Conservation (phyloP, 2,329 filamentous ascomycete species). For the Sodiomyces alkalinus region DNA sequence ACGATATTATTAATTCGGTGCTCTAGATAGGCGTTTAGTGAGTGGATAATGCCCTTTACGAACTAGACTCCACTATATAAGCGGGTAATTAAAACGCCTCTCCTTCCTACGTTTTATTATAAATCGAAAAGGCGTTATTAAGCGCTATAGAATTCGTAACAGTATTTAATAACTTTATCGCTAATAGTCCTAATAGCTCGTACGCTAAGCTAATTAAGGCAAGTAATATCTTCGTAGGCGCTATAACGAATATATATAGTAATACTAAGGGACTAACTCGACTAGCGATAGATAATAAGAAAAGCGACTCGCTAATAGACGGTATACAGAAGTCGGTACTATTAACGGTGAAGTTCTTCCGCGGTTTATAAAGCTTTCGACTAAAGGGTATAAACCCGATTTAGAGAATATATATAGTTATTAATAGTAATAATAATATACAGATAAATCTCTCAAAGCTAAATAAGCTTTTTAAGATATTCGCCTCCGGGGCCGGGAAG, state of each 20-base stretch:
- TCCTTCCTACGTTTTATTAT: conserved; percentile 84
- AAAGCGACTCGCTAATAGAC: conserved; percentile 70
- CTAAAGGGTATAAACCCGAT: conserved; percentile 79
- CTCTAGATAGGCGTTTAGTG: conserved; percentile 83
- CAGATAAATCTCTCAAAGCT: conserved; percentile 87
- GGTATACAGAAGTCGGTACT: conserved; percentile 73
- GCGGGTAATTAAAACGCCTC: conserved; percentile 97
- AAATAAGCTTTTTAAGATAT: conserved; percentile 83
- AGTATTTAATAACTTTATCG: conserved; percentile 96
- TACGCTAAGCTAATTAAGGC: conserved; percentile 88
- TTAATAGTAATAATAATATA: conserved; percentile 94
- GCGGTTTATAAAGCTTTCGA: conserved; percentile 82
- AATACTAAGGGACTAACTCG: conserved; percentile 93
- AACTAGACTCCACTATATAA: conserved; percentile 95
- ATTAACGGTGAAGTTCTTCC: conserved; percentile 88
- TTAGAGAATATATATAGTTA: conserved; percentile 92
- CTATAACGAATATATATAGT: conserved; percentile 82
- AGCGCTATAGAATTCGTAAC: conserved; percentile 96
- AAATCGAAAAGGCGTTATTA: conserved; percentile 91
- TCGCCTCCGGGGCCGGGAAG: conserved; percentile 76
- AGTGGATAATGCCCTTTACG: conserved; percentile 92
- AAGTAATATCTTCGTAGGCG: conserved; percentile 77
- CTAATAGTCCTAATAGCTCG: conserved; percentile 80
- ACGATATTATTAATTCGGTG: conserved; percentile 94
- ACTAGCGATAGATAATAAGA: conserved; percentile 90